Conservation (phyloP, 1,284 basidiomycete genomes). For the Ustilago loliicola region DNA sequence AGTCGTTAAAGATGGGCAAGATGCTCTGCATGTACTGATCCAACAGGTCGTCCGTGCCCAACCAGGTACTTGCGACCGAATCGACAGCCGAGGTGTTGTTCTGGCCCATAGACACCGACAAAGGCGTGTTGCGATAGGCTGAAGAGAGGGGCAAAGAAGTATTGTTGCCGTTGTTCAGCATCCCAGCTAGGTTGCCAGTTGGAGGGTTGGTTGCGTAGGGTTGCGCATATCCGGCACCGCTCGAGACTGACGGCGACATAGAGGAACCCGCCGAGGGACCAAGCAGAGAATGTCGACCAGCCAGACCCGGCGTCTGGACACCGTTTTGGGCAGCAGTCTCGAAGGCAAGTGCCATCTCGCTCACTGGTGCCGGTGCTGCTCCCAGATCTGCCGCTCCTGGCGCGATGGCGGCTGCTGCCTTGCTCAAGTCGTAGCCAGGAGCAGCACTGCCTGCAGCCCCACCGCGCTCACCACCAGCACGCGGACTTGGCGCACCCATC, state of each 20-base stretch:
- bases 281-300: conserved; percentile 20
- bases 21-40: conserved; percentile 56
- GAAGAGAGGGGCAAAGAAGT: conserved; percentile 31
- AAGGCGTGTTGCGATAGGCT: conserved; percentile 13
- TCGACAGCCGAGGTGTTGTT: conserved; percentile 23
- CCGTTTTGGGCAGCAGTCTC: conserved; percentile 39
- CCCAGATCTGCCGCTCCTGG: conserved; percentile 3
- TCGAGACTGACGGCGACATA: conserved; percentile 16
- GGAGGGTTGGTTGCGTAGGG: conserved; percentile 5
- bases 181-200: conserved; percentile 7
- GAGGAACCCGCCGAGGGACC: conserved; percentile 2
- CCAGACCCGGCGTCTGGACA: conserved; percentile 31
- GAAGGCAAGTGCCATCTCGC: conserved; percentile 52
- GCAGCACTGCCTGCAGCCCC: not conserved
- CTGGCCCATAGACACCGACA: conserved; percentile 4
- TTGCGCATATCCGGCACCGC: conserved; percentile 10
- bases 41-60: conserved; percentile 49
- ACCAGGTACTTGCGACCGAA: conserved; percentile 41
- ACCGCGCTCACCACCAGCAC: conserved; percentile 19
- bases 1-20: conserved; percentile 52
- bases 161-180: conserved; percentile 17
- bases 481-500: conserved; percentile 23
- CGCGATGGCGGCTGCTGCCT: conserved; percentile 5
- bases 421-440: conserved; percentile 17
- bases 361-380: conserved; percentile 23